phyloP scores from a whole-genome alignment of 1,284 basidiomycete species.

The Apiotrichum gamsii region DNA sequence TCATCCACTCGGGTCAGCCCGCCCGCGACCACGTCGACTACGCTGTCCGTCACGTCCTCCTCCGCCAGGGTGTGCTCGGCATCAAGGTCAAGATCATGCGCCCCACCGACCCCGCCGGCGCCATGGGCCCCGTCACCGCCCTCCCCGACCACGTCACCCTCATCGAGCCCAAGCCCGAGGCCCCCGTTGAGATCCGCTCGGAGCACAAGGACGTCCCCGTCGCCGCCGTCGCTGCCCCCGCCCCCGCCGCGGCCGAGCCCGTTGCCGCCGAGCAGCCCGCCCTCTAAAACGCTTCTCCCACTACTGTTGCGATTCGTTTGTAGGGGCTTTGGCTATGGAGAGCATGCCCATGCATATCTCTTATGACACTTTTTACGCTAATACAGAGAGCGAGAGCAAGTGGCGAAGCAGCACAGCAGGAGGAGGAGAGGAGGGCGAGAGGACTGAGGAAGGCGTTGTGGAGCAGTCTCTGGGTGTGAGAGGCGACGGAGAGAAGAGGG shows the following conservation, averaged over 20 bases:
- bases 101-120: slow-evolving; percentile 86
- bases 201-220: slow-evolving; percentile 45
- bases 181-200: slow-evolving; percentile 49
- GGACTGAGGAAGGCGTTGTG: too few relatives aligned
- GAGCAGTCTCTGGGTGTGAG: too few relatives aligned
- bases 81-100: slow-evolving; percentile 99
- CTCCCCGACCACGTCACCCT: slow-evolving; percentile 94
- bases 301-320: too few relatives aligned
- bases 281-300: too few relatives aligned
- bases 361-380: too few relatives aligned
- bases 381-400: too few relatives aligned
- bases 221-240: slow-evolving; percentile 22
- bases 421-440: too few relatives aligned
- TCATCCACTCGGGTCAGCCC: slow-evolving; percentile 99
- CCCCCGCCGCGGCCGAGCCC: slow-evolving; percentile 12
- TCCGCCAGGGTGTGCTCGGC: slow-evolving; percentile 98
- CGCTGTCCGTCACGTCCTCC: slow-evolving; percentile 95
- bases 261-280: background rate
- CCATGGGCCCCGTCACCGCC: slow-evolving; percentile 81
- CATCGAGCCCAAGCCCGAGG: slow-evolving; percentile 63
- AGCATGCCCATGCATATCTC: too few relatives aligned
- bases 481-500: too few relatives aligned
- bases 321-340: too few relatives aligned
- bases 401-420: too few relatives aligned
- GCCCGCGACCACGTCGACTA: slow-evolving; percentile 94